These are phyloP conservation scores for Huntiella abstrusa DNA, from an alignment of 2,329 filamentous ascomycete genomes.

Conservation along the genomic window DNA sequence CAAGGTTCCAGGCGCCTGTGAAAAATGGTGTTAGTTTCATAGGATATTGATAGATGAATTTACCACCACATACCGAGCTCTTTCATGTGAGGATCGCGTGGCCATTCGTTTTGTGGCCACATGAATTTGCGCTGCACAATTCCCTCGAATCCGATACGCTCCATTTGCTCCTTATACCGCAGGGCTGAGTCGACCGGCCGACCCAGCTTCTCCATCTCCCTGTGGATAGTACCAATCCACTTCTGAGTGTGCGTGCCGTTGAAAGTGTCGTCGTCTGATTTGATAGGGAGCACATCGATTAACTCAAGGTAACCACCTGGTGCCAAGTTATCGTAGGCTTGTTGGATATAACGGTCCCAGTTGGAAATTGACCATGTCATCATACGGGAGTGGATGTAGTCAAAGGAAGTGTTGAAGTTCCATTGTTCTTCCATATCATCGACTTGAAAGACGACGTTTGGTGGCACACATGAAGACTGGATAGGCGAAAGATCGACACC, in stretches of 20 bases:
- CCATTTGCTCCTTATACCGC: slow-evolving; percentile 21
- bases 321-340: slow-evolving; percentile 20
- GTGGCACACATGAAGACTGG: slow-evolving; percentile 24
- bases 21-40: neutral
- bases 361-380: slow-evolving; percentile 16
- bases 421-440: slow-evolving; percentile 25
- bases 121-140: slow-evolving; percentile 28
- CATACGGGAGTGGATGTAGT: slow-evolving; percentile 22
- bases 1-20: slow-evolving; percentile 16
- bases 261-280: slow-evolving; percentile 19
- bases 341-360: slow-evolving; percentile 19
- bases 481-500: slow-evolving; percentile 26
- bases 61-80: slow-evolving; percentile 23
- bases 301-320: slow-evolving; percentile 20
- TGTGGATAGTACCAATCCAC: slow-evolving; percentile 17
- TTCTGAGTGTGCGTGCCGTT: slow-evolving; percentile 15
- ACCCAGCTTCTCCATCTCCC: slow-evolving; percentile 17
- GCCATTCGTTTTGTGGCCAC: slow-evolving; percentile 33
- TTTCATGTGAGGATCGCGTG: slow-evolving; percentile 30
- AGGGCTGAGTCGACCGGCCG: slow-evolving; percentile 17
- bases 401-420: slow-evolving; percentile 21
- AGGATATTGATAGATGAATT: slow-evolving; percentile 11
- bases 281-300: slow-evolving; percentile 16
- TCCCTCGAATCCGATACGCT: slow-evolving; percentile 33
- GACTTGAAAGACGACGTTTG: slow-evolving; percentile 29